Evolutionary conservation across 768 basidiomycete species (phyloP).

Genomic region (Lactifluus volemus): DNA sequence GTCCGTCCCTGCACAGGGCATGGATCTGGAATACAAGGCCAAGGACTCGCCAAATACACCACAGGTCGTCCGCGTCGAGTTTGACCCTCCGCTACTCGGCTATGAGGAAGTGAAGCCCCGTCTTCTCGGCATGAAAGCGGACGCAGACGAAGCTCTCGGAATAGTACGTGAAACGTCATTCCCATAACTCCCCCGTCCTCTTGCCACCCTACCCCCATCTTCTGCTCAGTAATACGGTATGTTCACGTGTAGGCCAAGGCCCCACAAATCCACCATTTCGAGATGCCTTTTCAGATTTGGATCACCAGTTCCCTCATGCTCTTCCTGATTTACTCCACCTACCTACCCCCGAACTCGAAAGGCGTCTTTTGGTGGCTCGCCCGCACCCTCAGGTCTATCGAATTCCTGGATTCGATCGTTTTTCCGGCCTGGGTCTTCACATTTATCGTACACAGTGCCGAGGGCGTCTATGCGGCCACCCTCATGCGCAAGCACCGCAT

Average conservation of each 20-base stretch:
- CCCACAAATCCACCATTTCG: constrained; percentile 53
- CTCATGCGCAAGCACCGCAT: constrained; percentile 47
- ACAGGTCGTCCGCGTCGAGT: constrained; percentile 40
- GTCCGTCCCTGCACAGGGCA: constrained; percentile 36
- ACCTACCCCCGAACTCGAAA: constrained; percentile 22
- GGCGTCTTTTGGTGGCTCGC: constrained; percentile 25
- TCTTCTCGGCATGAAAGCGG: constrained; percentile 68
- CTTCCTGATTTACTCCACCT: constrained; percentile 29
- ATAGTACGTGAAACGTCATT: constrained; percentile 42
- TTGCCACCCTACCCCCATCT: neutral
- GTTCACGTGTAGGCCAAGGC: constrained; percentile 22
- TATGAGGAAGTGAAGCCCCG: constrained; percentile 82
- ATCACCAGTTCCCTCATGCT: constrained; percentile 24
- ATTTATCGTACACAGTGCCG: constrained; percentile 34
- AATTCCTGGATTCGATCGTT: constrained; percentile 27
- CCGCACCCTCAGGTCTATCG: constrained; percentile 24
- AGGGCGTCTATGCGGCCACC: constrained; percentile 38
- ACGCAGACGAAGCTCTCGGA: constrained; percentile 71
- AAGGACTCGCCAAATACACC: constrained; percentile 38
- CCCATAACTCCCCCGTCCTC: neutral
- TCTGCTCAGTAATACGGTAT: neutral
- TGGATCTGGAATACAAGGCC: constrained; percentile 57
- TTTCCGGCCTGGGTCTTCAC: constrained; percentile 29
- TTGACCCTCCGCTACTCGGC: constrained; percentile 63
- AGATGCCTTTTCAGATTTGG: constrained; percentile 31